phyloP scores from a whole-genome alignment of 2,329 filamentous ascomycete species.

The Fusarium coffeatum region DNA sequence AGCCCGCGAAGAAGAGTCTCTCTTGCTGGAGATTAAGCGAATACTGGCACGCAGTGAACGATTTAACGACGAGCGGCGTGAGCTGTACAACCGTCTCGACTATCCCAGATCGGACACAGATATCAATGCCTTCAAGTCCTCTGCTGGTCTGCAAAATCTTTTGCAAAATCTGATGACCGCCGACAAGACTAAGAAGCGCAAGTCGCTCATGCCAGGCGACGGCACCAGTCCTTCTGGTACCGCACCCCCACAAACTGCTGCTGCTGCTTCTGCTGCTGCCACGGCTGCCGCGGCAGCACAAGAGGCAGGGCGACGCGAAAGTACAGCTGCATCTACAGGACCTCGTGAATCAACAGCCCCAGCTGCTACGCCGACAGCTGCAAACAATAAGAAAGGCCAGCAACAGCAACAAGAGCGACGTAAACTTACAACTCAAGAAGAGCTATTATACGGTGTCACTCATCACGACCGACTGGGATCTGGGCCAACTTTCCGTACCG shows the following conservation, averaged over 20 bases:
- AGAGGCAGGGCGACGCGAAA: slow-evolving; percentile 61
- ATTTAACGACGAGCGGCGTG: slow-evolving; percentile 87
- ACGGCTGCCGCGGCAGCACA: slow-evolving; percentile 47
- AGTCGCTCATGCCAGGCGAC: slow-evolving; percentile 73
- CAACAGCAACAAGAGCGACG: slow-evolving; percentile 65
- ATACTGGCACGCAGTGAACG: slow-evolving; percentile 88
- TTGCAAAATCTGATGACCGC: slow-evolving; percentile 84
- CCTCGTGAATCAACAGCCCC: slow-evolving; percentile 52
- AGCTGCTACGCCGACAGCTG: slow-evolving; percentile 50
- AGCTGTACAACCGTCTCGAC: slow-evolving; percentile 88
- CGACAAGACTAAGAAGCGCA: slow-evolving; percentile 91
- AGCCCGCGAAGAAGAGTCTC: slow-evolving; percentile 88
- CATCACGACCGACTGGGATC: slow-evolving; percentile 86
- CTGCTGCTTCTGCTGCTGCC: slow-evolving; percentile 26
- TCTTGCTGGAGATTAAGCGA: slow-evolving; percentile 90
- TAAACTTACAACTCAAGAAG: slow-evolving; percentile 79
- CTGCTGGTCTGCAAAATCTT: slow-evolving; percentile 80
- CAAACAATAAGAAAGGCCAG: slow-evolving; percentile 63
- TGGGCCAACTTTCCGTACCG: slow-evolving; percentile 90
- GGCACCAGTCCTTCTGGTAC: slow-evolving; percentile 59
- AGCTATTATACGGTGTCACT: slow-evolving; percentile 83
- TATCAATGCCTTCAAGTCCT: slow-evolving; percentile 82
- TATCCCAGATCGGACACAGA: slow-evolving; percentile 78
- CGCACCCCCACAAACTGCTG: slow-evolving; percentile 49
- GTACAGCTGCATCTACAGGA: slow-evolving; percentile 61